phyloP scores from a whole-genome alignment of 306 rosid genomes.

The Quercus wislizeni region DNA sequence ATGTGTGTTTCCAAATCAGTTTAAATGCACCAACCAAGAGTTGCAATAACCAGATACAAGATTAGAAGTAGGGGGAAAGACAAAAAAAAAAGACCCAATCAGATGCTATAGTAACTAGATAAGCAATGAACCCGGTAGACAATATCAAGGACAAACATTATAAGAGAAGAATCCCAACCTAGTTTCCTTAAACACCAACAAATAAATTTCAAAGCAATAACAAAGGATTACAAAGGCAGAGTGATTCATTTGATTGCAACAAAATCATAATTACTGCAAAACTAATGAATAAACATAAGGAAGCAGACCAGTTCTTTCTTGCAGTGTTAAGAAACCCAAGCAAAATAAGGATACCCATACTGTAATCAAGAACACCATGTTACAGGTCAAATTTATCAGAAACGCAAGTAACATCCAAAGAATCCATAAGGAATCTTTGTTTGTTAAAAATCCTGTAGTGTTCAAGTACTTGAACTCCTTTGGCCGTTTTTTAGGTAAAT shows the following conservation, averaged over 20 bases:
- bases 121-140: too few species aligned
- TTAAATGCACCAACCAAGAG: neutral
- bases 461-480: neutral
- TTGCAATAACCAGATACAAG: neutral
- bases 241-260: too few species aligned
- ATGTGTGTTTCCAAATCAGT: neutral
- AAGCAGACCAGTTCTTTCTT: neutral
- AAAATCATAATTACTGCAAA: neutral
- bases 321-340: neutral
- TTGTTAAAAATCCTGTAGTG: neutral
- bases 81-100: neutral
- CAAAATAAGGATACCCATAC: neutral
- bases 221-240: neutral
- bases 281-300: neutral
- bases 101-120: neutral
- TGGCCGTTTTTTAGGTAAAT: neutral
- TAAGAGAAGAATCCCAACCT: neutral
- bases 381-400: neutral
- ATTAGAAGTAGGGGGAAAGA: neutral
- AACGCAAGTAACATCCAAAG: neutral
- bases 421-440: neutral
- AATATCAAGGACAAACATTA: neutral
- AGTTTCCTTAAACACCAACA: neutral
- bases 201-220: neutral
- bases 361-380: neutral